A percentile compares a stretch with the other conserved stretches of the same genome.
Conservation (phyloP, 768 basidiomycete species). For the Amanita brunnescens region DNA sequence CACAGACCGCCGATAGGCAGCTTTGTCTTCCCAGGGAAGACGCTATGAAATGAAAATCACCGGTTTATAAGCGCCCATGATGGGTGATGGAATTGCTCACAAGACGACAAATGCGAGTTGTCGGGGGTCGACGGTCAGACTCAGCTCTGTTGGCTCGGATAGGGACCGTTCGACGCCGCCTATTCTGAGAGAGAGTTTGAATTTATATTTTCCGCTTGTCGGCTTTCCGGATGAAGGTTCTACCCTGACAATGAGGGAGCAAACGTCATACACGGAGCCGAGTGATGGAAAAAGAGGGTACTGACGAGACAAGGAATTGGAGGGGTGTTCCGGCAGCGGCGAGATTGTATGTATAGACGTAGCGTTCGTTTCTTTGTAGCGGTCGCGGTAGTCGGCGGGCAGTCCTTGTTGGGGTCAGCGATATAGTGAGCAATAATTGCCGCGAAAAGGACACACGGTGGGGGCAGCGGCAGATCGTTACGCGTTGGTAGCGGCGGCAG, state of each 20-base stretch:
- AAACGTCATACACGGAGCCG: not conserved
- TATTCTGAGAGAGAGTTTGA: constrained; percentile 45
- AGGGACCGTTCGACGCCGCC: constrained; percentile 48
- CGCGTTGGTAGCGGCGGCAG: too few species aligned
- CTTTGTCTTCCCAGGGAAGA: constrained; percentile 51
- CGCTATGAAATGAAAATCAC: constrained; percentile 21
- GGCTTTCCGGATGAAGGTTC: constrained; percentile 34
- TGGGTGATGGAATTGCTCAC: constrained; percentile 21
- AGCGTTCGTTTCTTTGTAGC: constrained; percentile 30
- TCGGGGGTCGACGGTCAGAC: constrained; percentile 43
- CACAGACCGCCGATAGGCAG: constrained; percentile 46
- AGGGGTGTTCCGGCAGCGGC: constrained; percentile 33
- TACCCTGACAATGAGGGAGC: constrained; percentile 26
- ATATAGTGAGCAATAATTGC: constrained; percentile 1
- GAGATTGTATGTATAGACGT: constrained; percentile 46
- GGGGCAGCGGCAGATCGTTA: constrained; percentile 10
- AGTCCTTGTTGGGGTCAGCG: constrained; percentile 5
- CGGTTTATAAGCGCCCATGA: not conserved
- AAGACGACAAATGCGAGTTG: constrained; percentile 53
- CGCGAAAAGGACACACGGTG: constrained; percentile 1
- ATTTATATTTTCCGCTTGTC: constrained; percentile 38
- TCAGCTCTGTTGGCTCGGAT: constrained; percentile 37
- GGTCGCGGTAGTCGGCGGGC: constrained; percentile 14
- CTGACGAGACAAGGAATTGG: constrained; percentile 47
- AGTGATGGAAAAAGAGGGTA: constrained; percentile 2